Evolutionary conservation across 2,329 filamentous ascomycete genomes (phyloP), one percentile per base, ranked within the genome.

Genomic region (Ophiosphaerella herpotricha): DNA sequence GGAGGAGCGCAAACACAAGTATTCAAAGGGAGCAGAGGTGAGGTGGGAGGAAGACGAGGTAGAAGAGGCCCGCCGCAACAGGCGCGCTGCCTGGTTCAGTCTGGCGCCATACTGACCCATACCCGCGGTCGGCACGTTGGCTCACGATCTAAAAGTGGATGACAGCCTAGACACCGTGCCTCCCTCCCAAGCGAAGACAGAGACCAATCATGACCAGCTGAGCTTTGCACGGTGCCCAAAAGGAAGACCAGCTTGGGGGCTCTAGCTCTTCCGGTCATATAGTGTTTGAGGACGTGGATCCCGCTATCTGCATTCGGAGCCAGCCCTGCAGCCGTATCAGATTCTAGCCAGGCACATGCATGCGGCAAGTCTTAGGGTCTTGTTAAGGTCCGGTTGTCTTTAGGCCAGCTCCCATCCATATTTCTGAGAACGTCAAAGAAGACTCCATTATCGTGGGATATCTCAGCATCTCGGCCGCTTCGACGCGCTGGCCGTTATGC

Each of bases 111-210:
- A 42, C 55, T 38, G 45, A 50, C 39, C 65, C 58, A 64, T 68
- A 39, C 55, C 39, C 46, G 48, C 39, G 43, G 46, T 55, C 57
- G 57, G 60, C 60, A 64, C 54, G 60, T 64, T 63, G 58, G 42
- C 51, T 63, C 55, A 48, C 43, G 50, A 67, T 66, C 67, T 68
- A 67, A 69, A 71, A 65, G 62, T 59, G 64, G 67, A 68, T 55
- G 46, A 57, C 50, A 57, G 57, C 48, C 62, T 66, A 54, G 63
- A 57, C 42, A 46, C 57, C 45, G 60, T 62, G 60, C 61, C 58
- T 44, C 51, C 39, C 40, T 43, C 40, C 39, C 50, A 57, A 59
- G 57, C 60, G 58, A 65, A 45, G 35, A 21, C 21, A 33, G 12
- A 39, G 34, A 39, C 63, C 64, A 68, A 69, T 66, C 46, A 62